Evolutionary conservation across 441 rosid species (phyloP).

Genomic region (Jatropha multifida): DNA sequence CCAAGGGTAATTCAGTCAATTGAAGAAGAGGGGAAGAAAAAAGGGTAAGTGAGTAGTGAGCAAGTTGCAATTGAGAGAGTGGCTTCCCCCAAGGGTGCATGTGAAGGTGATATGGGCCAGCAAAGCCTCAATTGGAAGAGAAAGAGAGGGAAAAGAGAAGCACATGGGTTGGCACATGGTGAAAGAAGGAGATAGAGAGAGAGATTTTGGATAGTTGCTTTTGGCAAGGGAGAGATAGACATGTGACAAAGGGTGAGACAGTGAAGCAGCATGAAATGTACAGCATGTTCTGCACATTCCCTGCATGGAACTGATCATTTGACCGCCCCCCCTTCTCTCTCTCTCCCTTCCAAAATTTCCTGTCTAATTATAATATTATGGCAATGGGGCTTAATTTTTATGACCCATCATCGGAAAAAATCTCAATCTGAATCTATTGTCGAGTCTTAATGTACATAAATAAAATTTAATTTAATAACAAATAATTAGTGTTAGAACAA

Average conservation of each 20-base stretch:
- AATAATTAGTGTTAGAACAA: no score
- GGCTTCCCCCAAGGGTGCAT: constrained; percentile 48
- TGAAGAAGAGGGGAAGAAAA: neutral
- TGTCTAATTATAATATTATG: neutral
- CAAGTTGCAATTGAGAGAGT: constrained; percentile 1
- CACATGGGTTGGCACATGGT: constrained; percentile 41
- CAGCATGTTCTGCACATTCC: constrained; percentile 67
- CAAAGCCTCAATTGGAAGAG: constrained; percentile 25
- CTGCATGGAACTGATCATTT: constrained; percentile 35
- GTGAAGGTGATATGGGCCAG: constrained; percentile 60
- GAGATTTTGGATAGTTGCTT: neutral
- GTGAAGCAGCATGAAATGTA: constrained; percentile 45
- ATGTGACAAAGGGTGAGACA: constrained; percentile 47
- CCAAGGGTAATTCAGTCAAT: constrained; percentile 20
- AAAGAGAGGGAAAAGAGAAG: constrained; percentile 15
- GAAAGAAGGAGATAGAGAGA: neutral
- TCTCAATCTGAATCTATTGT: no score
- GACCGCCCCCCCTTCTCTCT: neutral
- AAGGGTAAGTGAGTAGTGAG: neutral
- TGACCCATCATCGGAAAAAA: no score
- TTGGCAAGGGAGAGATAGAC: constrained; percentile 15
- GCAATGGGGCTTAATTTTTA: neutral
- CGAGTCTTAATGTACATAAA: no score
- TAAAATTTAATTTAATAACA: no score
- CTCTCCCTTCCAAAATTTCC: neutral